These are phyloP conservation scores for Fusarium citri DNA, from an alignment of 2,329 filamentous ascomycete species.

Conservation along the genomic window DNA sequence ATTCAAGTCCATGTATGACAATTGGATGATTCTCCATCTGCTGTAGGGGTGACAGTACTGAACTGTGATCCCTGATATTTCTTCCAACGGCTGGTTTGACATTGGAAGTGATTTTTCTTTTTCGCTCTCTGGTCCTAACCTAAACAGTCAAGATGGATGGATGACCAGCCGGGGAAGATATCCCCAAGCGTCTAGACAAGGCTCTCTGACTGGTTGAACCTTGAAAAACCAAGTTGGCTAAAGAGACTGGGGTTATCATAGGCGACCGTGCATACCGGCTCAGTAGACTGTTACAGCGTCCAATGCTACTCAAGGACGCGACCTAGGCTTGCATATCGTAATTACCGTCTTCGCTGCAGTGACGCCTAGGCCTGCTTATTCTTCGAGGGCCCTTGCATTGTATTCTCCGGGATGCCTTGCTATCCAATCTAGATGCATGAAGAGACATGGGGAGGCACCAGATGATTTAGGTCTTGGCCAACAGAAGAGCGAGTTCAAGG, in stretches of 20 bases:
- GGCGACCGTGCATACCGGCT: constrained; percentile 15
- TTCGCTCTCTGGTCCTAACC: constrained; percentile 4
- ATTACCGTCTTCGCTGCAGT: constrained; percentile 37
- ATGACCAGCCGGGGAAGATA: constrained; percentile 24
- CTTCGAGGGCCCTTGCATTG: not conserved
- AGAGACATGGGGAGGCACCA: not conserved
- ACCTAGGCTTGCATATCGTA: constrained; percentile 46
- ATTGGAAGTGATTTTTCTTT: constrained; percentile 15
- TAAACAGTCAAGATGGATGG: not conserved
- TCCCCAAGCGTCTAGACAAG: constrained; percentile 27
- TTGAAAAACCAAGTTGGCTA: not conserved
- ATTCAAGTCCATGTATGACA: constrained; percentile 34
- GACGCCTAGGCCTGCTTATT: constrained; percentile 5
- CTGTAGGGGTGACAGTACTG: constrained; percentile 15
- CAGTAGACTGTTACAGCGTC: constrained; percentile 15
- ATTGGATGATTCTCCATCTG: constrained; percentile 34
- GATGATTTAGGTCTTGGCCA: constrained; percentile 1
- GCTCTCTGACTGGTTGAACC: constrained; percentile 21
- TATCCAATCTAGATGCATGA: constrained; percentile 21
- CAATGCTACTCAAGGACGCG: constrained; percentile 36
- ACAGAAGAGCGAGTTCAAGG: not conserved
- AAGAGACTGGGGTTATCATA: constrained; percentile 11
- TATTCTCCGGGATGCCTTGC: constrained; percentile 9
- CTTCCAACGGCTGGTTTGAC: constrained; percentile 10
- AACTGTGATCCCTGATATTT: constrained; percentile 28